These are phyloP conservation scores for Erigeron canadensis DNA, from an alignment of 129 eudicot genomes.

Conservation along the genomic window DNA sequence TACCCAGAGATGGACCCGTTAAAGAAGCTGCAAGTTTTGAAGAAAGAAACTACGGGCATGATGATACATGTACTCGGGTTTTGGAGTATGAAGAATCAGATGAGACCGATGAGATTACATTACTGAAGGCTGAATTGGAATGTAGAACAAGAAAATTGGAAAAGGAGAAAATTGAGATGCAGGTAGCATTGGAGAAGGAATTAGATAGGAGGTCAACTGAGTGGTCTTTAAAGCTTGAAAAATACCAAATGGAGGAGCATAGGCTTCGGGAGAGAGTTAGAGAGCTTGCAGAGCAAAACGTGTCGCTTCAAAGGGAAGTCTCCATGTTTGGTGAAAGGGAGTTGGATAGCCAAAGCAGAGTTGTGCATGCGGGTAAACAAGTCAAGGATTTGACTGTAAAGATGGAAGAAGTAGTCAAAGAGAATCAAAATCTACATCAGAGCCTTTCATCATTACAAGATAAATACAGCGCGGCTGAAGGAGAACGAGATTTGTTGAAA, in stretches of 20 bases:
- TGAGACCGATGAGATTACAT: conserved; percentile 47
- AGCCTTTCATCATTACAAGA: conserved; percentile 52
- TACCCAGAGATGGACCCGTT: conserved; percentile 37
- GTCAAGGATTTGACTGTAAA: conserved; percentile 49
- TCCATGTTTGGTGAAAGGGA: conserved; percentile 71
- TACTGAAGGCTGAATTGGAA: conserved; percentile 44
- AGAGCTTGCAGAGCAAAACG: conserved; percentile 97
- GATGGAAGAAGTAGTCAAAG: conserved; percentile 50
- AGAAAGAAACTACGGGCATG: conserved; percentile 28
- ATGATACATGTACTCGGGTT: conserved; percentile 24
- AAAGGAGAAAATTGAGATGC: conserved; percentile 79
- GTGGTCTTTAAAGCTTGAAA: conserved; percentile 86
- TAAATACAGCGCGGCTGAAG: conserved; percentile 56
- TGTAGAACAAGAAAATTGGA: conserved; percentile 58
- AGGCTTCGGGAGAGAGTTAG: conserved; percentile 90
- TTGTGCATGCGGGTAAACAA: conserved; percentile 50
- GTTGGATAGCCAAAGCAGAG: conserved; percentile 43
- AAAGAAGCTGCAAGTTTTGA: conserved; percentile 35
- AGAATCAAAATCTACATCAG: conserved; percentile 53
- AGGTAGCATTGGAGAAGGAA: conserved; percentile 67
- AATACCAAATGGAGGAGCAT: conserved; percentile 80
- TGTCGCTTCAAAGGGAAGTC: conserved; percentile 84
- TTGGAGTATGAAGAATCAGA: conserved; percentile 35
- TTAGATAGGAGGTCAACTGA: conserved; percentile 87
- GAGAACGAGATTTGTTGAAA: conserved; percentile 54